Conservation (phyloP, 805 yeast species). For the Metschnikowia noctiluminum region DNA sequence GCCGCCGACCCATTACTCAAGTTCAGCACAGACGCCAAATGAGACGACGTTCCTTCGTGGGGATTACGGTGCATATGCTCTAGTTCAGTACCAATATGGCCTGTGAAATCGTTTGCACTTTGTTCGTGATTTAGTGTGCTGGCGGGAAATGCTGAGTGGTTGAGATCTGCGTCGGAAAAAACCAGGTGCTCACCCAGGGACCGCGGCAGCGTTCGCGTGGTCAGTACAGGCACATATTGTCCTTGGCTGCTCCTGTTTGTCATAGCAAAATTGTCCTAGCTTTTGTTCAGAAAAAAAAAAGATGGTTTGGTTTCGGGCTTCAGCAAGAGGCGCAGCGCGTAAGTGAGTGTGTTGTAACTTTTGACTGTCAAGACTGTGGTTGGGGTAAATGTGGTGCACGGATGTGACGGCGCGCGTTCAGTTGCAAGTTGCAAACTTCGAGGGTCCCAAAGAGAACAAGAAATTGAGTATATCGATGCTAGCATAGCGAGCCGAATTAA, state of each 20-base stretch:
- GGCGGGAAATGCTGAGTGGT: not conserved
- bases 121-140: not conserved
- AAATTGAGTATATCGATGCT: too few relatives aligned
- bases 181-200: not conserved
- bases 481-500: too few relatives aligned
- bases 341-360: too few relatives aligned
- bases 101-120: not conserved
- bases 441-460: not conserved
- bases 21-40: slow-evolving; percentile 1
- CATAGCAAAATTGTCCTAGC: too few relatives aligned
- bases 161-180: not conserved
- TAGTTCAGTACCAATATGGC: not conserved
- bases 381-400: not conserved
- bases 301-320: not conserved
- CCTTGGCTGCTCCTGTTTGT: not conserved
- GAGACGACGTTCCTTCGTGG: slow-evolving; percentile 2
- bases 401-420: not conserved
- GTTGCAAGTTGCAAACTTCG: not conserved
- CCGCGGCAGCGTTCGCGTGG: not conserved
- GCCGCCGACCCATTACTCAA: not conserved
- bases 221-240: not conserved
- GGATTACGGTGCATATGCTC: not conserved
- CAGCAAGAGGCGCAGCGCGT: too few relatives aligned
- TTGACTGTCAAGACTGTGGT: not conserved
- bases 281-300: not conserved